These are phyloP conservation scores for Fonsecaea pugnacius DNA, from an alignment of 2,329 filamentous ascomycete genomes.

Conservation along the genomic window DNA sequence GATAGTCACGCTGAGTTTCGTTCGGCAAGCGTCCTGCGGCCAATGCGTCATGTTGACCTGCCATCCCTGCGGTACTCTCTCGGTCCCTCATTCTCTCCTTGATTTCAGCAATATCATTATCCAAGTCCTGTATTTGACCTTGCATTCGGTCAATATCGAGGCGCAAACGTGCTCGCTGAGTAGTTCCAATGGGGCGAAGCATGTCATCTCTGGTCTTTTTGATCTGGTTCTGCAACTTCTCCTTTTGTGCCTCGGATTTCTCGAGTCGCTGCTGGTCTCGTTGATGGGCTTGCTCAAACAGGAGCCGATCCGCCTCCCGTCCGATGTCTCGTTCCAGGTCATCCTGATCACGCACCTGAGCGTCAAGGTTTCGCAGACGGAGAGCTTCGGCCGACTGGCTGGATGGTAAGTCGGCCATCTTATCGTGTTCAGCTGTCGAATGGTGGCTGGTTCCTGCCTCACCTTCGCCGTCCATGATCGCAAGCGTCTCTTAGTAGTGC, in stretches of 20 bases:
- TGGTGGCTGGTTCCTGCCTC: not conserved
- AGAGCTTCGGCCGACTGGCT: slow-evolving; percentile 60
- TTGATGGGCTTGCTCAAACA: slow-evolving; percentile 66
- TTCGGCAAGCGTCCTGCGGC: slow-evolving; percentile 66
- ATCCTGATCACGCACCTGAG: slow-evolving; percentile 79
- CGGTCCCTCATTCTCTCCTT: slow-evolving; percentile 78
- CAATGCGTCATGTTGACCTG: slow-evolving; percentile 48
- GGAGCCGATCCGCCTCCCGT: slow-evolving; percentile 64
- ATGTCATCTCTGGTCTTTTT: slow-evolving; percentile 63
- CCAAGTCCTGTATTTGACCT: slow-evolving; percentile 67
- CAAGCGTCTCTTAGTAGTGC: not conserved
- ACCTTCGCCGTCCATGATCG: slow-evolving; percentile 13
- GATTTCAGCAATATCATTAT: slow-evolving; percentile 78
- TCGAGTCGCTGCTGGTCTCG: slow-evolving; percentile 67
- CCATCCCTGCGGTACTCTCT: slow-evolving; percentile 54
- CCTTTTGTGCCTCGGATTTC: slow-evolving; percentile 57
- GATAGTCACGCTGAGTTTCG: slow-evolving; percentile 83
- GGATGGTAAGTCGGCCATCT: not conserved
- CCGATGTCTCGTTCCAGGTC: slow-evolving; percentile 88
- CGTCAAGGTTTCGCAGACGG: slow-evolving; percentile 66
- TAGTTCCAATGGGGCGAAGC: slow-evolving; percentile 58
- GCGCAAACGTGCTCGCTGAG: slow-evolving; percentile 45
- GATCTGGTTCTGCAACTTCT: slow-evolving; percentile 69
- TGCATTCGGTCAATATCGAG: slow-evolving; percentile 45
- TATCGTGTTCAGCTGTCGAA: not conserved